phyloP scores from a whole-genome alignment of 805 yeast genomes.

The Zygoascus flipseniorum region DNA sequence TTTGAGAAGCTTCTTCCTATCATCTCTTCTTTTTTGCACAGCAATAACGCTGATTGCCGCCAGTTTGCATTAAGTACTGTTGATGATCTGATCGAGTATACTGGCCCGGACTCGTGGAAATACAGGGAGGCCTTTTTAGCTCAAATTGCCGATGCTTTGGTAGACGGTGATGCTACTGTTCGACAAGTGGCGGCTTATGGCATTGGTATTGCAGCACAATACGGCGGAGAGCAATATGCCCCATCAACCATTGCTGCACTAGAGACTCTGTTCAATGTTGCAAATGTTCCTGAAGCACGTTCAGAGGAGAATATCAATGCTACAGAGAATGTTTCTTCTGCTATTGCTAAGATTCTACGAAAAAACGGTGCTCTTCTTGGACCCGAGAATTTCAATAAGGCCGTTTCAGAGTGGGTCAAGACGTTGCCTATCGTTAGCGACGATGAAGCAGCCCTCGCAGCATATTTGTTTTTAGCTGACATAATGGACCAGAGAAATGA shows the following conservation, averaged over 20 bases:
- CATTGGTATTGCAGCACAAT: constrained; percentile 79
- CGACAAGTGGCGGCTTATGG: constrained; percentile 84
- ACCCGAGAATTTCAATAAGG: constrained; percentile 41
- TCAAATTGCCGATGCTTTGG: constrained; percentile 57
- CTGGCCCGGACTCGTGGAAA: constrained; percentile 59
- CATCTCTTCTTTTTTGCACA: constrained; percentile 51
- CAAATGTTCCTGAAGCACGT: constrained; percentile 70
- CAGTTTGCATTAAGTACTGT: constrained; percentile 73
- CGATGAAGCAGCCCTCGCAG: constrained; percentile 79
- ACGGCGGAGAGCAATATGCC: constrained; percentile 57
- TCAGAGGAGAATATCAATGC: constrained; percentile 79
- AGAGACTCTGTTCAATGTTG: constrained; percentile 64
- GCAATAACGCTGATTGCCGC: constrained; percentile 58
- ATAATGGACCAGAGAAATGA: constrained; percentile 63
- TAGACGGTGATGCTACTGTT: constrained; percentile 39
- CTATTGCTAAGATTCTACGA: constrained; percentile 78
- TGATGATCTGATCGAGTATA: constrained; percentile 71
- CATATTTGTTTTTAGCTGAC: constrained; percentile 66
- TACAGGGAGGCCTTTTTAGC: constrained; percentile 58
- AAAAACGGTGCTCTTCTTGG: constrained; percentile 50
- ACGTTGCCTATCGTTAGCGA: constrained; percentile 78
- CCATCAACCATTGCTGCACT: constrained; percentile 62
- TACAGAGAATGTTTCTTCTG: constrained; percentile 75
- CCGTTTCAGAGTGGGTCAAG: constrained; percentile 68
- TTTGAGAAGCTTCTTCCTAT: constrained; percentile 55